Conservation (phyloP, 2,329 filamentous ascomycete genomes). For the Trichoderma sp. region DNA sequence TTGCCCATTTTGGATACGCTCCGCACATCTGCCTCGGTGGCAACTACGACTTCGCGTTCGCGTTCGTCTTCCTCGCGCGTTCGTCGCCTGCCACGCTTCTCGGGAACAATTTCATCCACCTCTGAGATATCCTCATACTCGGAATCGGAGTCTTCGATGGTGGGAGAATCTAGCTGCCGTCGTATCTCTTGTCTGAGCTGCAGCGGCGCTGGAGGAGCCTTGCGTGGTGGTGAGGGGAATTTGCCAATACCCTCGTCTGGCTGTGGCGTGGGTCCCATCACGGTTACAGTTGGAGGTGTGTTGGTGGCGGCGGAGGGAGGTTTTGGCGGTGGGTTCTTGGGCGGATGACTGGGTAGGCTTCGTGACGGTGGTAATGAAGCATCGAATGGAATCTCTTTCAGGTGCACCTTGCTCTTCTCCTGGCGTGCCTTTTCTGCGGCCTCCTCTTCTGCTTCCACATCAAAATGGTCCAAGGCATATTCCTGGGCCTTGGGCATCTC, state of each 20-base stretch:
- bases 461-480: slow-evolving; percentile 58
- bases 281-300: slow-evolving; percentile 42
- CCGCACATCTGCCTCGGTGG: slow-evolving; percentile 67
- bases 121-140: slow-evolving; percentile 81
- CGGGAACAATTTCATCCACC: slow-evolving; percentile 62
- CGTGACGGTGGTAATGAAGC: slow-evolving; percentile 58
- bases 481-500: slow-evolving; percentile 63
- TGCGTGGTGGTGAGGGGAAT: slow-evolving; percentile 68
- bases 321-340: slow-evolving; percentile 54
- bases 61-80: slow-evolving; percentile 87
- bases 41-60: slow-evolving; percentile 68
- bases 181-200: slow-evolving; percentile 54
- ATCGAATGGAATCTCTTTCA: slow-evolving; percentile 53
- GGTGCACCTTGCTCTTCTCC: slow-evolving; percentile 45
- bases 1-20: slow-evolving; percentile 75
- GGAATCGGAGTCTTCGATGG: slow-evolving; percentile 70
- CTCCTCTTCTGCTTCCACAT: slow-evolving; percentile 56
- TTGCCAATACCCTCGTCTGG: slow-evolving; percentile 49
- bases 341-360: slow-evolving; percentile 54
- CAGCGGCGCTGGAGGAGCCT: slow-evolving; percentile 82
- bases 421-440: slow-evolving; percentile 49
- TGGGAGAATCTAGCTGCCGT: slow-evolving; percentile 29
- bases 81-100: slow-evolving; percentile 72
- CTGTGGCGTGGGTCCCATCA: slow-evolving; percentile 48
- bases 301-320: slow-evolving; percentile 42